phyloP scores from a whole-genome alignment of 2,329 filamentous ascomycete species.

The Cyphellophora attinorum region DNA sequence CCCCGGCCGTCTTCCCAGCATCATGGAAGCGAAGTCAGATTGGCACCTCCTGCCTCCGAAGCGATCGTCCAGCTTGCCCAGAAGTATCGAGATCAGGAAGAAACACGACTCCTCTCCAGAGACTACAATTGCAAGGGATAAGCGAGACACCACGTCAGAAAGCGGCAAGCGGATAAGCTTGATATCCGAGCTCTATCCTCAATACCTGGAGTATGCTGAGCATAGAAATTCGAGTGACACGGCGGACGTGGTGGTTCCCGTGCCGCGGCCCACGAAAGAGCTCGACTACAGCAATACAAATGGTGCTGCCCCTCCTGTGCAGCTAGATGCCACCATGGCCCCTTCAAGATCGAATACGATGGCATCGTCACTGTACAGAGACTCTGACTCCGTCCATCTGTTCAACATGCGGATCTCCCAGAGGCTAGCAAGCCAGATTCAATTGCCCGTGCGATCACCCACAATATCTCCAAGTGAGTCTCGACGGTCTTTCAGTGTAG shows the following conservation, averaged over 20 bases:
- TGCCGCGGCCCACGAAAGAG: too few species aligned
- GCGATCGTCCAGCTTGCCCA: constrained; percentile 2
- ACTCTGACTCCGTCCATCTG: constrained; percentile 16
- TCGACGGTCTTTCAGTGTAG: constrained; percentile 1
- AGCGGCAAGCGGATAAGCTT: background rate
- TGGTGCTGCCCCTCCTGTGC: too few species aligned
- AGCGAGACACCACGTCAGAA: background rate
- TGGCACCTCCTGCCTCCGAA: constrained; percentile 3
- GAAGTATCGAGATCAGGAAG: too few species aligned
- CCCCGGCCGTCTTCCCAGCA: constrained; percentile 2
- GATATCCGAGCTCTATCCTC: background rate
- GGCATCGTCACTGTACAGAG: too few species aligned
- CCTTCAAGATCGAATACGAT: too few species aligned
- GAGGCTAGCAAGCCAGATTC: constrained; percentile 16
- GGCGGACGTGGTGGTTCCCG: too few species aligned
- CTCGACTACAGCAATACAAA: too few species aligned
- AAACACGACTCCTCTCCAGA: background rate
- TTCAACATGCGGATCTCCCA: constrained; percentile 20
- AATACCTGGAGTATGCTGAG: background rate
- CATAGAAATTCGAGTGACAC: too few species aligned
- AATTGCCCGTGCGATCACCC: constrained; percentile 4
- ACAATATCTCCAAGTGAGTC: constrained; percentile 4
- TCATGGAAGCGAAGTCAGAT: background rate
- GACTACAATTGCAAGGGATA: background rate
- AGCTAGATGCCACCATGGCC: too few species aligned